Evolutionary conservation across 495 filamentous ascomycete species (phyloP), one percentile per base, ranked within the genome.

Genomic region (Penicillium coffeae): DNA sequence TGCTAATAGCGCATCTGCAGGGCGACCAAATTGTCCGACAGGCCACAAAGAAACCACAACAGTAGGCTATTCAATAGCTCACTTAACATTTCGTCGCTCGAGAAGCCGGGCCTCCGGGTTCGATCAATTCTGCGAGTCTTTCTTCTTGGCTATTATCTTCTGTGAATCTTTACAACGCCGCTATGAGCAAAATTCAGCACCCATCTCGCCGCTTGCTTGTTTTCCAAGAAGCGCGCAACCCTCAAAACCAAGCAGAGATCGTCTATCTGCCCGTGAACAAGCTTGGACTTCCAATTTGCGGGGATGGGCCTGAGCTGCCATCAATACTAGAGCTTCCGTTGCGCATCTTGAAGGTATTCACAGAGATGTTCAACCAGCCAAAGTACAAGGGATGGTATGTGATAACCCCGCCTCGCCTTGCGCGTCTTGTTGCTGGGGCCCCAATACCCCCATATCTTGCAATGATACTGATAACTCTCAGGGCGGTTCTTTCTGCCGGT

Each of bases 321-420:
- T 69, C 65, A 14, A 66, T 74, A 8, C 40, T 72, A 37, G 61
- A 70, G n/a, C 38, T 74, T 40, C 71, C 71, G 21, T 47, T 74
- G 47, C 55, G 64, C 8, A 64, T 65, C 25, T 32, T 74, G 52
- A 61, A 50, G 36, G 64, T 61, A 8, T 74, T 74, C 57, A 74
- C 71, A 21, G 71, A 72, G 14, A 66, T 72, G 46, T 74, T 74
- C 22, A 74, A 74, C 59, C 61, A 63, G 44, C 64, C 65, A 1
- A 72, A 65, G 51, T 74, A 71, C 60, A 71, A 72, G 52, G 69
- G 69, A 16, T 74, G 71, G 71, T 74, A 60, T 27, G 69, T 70
- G 8, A 39, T 44, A 27, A 15, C 13, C 18, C 19, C 8, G 6
- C 19, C 37, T 51, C 44, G 16, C 38, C 43, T 56, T 44, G 33